Evolutionary conservation across 306 rosid species (phyloP).

Genomic region (Cicer judaicum): DNA sequence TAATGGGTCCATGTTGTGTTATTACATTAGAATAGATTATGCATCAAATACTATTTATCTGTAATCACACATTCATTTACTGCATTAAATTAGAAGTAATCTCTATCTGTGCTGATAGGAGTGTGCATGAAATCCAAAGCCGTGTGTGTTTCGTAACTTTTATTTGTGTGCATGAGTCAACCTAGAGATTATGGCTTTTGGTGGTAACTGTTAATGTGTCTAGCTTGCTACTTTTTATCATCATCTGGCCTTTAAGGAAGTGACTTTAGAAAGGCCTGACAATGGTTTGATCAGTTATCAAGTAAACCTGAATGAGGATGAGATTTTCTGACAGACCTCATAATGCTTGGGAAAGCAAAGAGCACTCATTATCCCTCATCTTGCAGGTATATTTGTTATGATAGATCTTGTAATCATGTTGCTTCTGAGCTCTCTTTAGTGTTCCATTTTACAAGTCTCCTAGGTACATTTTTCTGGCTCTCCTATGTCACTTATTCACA

Average conservation of each 20-base stretch:
- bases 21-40: slow-evolving; percentile 30
- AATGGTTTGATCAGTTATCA: background rate
- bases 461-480: background rate
- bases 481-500: background rate
- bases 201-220: background rate
- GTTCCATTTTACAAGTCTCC: background rate
- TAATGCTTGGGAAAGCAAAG: slow-evolving; percentile 6
- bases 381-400: slow-evolving; percentile 12
- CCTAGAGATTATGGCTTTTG: slow-evolving; percentile 4
- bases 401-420: slow-evolving; percentile 13
- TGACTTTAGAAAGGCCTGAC: background rate
- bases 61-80: slow-evolving; percentile 43
- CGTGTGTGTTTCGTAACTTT: background rate
- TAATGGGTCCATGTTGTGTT: slow-evolving; percentile 18
- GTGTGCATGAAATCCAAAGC: background rate
- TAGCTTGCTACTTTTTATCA: background rate
- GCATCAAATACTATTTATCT: slow-evolving; percentile 14
- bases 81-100: slow-evolving; percentile 43
- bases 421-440: slow-evolving; percentile 19
- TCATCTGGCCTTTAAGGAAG: background rate
- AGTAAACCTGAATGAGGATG: slow-evolving; percentile 3
- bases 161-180: slow-evolving; percentile 20
- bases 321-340: slow-evolving; percentile 6
- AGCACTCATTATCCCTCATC: slow-evolving; percentile 13
- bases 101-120: slow-evolving; percentile 35